Base-by-base conservation (phyloP, 2,329 filamentous ascomycete species). In the Fusarium sp. region DNA sequence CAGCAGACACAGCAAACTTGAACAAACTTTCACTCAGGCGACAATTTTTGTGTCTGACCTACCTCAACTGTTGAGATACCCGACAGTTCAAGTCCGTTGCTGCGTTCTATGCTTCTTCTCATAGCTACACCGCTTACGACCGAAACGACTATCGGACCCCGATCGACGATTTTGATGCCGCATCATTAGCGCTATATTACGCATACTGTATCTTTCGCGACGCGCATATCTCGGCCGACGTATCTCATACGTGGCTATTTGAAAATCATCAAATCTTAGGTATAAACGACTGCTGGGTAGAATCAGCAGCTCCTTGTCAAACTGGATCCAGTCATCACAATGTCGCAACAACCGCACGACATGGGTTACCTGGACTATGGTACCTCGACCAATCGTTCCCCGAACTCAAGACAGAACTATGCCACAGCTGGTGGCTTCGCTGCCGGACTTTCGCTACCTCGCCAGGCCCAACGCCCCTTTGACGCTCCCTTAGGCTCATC, bases 361-460 rank as follows among this genome's bases (percentile, higher is more conserved):
- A 89, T 91, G 86, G 74, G 78, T 59, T 94, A 93, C 84, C 89
- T 92, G 82, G 91, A 93, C 73, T 92, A 92, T 74, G 81, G 87
- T 63, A 81, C 80, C 43, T 77, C 83, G 34, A 75, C 87, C 67
- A 91, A 90, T 78, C 91, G 92, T 77, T 83, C 81, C 70, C 93
- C 93, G 41, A 90, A 88, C 77, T 90, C 92, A 53, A 81, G 85
- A 78, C 92, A 92, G 65, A 85, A 84, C 60, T 87, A 86, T 69
- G 81, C 60, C 44, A 77, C 72, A 38, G 63, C 71, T 74, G 69
- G 75, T 84, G 80, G 86, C 84, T 91, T 84, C 84, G 86, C 62
- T 83, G 78, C 78, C 16, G 81, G 81, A 29, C 71, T 84, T 46
- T 82, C 82, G 10, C 77, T 84, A 15, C 82, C 82, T 15, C 77